Conservation (phyloP, 129 eudicot species). For the Oenanthe sinensis region DNA sequence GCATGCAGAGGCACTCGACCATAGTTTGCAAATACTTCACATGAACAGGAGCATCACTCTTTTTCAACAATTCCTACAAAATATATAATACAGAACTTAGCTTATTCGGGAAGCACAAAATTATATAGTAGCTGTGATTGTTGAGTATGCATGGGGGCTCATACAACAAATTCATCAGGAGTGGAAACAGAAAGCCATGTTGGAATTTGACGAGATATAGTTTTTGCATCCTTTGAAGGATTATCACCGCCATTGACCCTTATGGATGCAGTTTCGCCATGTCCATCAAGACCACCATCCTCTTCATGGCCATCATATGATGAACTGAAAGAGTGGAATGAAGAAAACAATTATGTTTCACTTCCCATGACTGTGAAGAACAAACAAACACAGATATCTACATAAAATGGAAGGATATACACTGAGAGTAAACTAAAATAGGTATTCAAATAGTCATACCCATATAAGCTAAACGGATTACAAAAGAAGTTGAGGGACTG, state of each 20-base stretch:
- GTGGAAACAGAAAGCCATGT: constrained; percentile 86
- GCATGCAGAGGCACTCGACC: constrained; percentile 84
- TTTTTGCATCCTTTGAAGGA: constrained; percentile 27
- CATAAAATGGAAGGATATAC: not conserved
- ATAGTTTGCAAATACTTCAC: constrained; percentile 90
- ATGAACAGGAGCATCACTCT: constrained; percentile 78
- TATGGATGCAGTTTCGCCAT: constrained; percentile 29
- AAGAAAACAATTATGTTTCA: not conserved
- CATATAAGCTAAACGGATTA: not conserved
- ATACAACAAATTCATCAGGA: constrained; percentile 97
- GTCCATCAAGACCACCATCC: constrained; percentile 42
- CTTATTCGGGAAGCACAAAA: constrained; percentile 7
- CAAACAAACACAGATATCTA: not conserved
- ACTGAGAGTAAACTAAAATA: not conserved
- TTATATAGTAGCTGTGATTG: constrained; percentile 7
- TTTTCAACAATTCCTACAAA: constrained; percentile 80
- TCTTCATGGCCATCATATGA: constrained; percentile 89
- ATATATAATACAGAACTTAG: constrained; percentile 14
- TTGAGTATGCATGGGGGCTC: constrained; percentile 26
- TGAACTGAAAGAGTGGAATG: constrained; percentile 35
- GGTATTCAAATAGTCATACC: not conserved
- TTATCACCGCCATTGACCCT: constrained; percentile 50
- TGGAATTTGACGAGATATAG: constrained; percentile 61
- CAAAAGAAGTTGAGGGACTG: not conserved
- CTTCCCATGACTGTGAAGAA: not conserved